Percentiles rank a stretch among this genome's conserved stretches.
phyloP scores from a whole-genome alignment of 805 yeast genomes.

The Starmerella stigmatis region DNA sequence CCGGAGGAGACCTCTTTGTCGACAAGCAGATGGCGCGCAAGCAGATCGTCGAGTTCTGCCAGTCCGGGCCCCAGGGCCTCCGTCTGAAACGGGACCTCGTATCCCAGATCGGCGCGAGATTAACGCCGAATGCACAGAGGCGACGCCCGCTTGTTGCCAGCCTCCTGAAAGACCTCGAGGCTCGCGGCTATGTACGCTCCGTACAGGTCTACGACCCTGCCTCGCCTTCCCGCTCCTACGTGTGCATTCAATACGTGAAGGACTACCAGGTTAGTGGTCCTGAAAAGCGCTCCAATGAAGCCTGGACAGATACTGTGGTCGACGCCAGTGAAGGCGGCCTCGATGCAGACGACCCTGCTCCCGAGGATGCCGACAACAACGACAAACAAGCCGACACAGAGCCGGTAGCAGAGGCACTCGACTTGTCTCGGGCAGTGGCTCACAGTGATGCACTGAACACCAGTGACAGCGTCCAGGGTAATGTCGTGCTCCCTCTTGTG shows the following conservation, averaged over 20 bases:
- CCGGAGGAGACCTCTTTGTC: background rate
- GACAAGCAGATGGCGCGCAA: slow-evolving; percentile 23
- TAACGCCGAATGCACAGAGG: slow-evolving; percentile 25
- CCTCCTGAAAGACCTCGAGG: slow-evolving; percentile 25
- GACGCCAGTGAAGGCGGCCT: slow-evolving; percentile 18
- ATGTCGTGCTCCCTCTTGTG: slow-evolving; percentile 51
- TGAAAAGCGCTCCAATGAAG: background rate
- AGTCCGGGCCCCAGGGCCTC: slow-evolving; percentile 29
- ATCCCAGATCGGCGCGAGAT: slow-evolving; percentile 31
- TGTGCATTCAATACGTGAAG: slow-evolving; percentile 30
- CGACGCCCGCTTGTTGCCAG: slow-evolving; percentile 22
- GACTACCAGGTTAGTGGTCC: background rate
- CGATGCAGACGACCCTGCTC: slow-evolving; percentile 27
- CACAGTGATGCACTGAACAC: background rate
- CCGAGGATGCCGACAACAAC: slow-evolving; percentile 27
- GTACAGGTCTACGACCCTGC: slow-evolving; percentile 31
- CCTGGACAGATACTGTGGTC: background rate
- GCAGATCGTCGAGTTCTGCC: slow-evolving; percentile 26
- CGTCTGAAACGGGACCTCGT: slow-evolving; percentile 32
- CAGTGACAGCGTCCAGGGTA: slow-evolving; percentile 28
- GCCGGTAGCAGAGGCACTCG: slow-evolving; percentile 2
- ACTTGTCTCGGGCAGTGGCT: slow-evolving; percentile 14
- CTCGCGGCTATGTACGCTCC: slow-evolving; percentile 26
- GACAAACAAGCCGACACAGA: slow-evolving; percentile 32
- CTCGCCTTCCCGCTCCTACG: slow-evolving; percentile 27